Evolutionary conservation across 208 protist genomes (phyloP), one percentile per base, ranked within the genome.

Genomic region (Entamoeba histolytica): DNA sequence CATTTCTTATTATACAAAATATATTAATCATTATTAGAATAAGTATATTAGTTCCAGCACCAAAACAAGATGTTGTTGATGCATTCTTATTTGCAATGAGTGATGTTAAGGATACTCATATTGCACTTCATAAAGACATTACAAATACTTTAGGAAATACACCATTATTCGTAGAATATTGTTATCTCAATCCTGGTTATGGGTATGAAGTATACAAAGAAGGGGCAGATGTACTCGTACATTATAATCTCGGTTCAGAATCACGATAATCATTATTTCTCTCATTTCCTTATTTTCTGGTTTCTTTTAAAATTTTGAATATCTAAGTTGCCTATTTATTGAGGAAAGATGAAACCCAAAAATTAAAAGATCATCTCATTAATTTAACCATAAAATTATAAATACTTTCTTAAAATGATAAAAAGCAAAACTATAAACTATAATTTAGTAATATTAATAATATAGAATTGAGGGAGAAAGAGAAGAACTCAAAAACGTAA

Each of bases 171-270:
- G 94, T 95, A 35, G 95, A 96, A 91, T 96, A 94, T 31, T 94
- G 95, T 91, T 96, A 95, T 49, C 91, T 96, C 28, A 95, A 94
- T 87, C 93, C 95, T 57, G 95, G 94, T 52, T 95, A 95, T 87
- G 95, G 95, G 19, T 95, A 95, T 52, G 91, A 91, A 28, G 95
- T 96, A 7, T 95, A 95, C 94, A 95, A 95, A 91, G 95, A 95
- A 69, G 94, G 95, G 39, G 95, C 95, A 55, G 95, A 96, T 91
- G 93, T 95, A 55, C 93, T 95, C 69, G 94, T 96, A 31, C 94
- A 95, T 93, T 95, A 95, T 57, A 91, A 91, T 7, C 92, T 95
- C 49, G 93, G 94, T 14, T 15, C 28, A 49, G 87, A 91, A 91
- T 49, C 28, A 44, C 39, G 92, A 28, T 93, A 49, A 93, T 31